Percentiles rank a stretch among this genome's conserved stretches.
Evolutionary conservation across 805 yeast species (phyloP).

Genomic region (Ogataea allantospora): DNA sequence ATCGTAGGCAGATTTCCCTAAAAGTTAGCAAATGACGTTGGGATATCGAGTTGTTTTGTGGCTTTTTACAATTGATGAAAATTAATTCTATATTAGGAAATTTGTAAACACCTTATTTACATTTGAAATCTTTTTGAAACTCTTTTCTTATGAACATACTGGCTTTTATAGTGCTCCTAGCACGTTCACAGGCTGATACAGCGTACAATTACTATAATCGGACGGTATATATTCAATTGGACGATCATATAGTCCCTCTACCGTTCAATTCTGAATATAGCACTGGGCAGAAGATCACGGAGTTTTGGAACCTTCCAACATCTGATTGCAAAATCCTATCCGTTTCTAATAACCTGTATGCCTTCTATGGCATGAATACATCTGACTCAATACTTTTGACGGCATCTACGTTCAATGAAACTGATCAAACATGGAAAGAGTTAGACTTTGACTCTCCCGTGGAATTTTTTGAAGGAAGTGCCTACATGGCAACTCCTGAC

Average conservation of each 20-base stretch:
- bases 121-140: not conserved
- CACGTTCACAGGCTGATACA: conserved; percentile 19
- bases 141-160: conserved; percentile 5
- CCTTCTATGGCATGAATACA: conserved; percentile 22
- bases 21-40: not conserved
- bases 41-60: not conserved
- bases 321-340: conserved; percentile 23
- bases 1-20: not conserved
- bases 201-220: conserved; percentile 32
- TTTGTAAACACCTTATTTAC: conserved; percentile 3
- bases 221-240: conserved; percentile 30
- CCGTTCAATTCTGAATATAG: conserved; percentile 26
- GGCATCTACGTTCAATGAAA: conserved; percentile 18
- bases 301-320: conserved; percentile 23
- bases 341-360: conserved; percentile 20
- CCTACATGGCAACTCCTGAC: conserved; percentile 42
- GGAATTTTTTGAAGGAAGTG: conserved; percentile 32
- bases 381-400: conserved; percentile 2
- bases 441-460: conserved; percentile 17
- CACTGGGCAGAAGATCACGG: conserved; percentile 20
- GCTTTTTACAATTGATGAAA: not conserved
- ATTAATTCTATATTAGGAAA: conserved; percentile 5
- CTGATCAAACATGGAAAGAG: conserved; percentile 23
- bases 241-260: conserved; percentile 24
- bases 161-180: conserved; percentile 3